Evolutionary conservation across 2,329 filamentous ascomycete species (phyloP).

Genomic region (Lasiodiplodia gonubiensis): DNA sequence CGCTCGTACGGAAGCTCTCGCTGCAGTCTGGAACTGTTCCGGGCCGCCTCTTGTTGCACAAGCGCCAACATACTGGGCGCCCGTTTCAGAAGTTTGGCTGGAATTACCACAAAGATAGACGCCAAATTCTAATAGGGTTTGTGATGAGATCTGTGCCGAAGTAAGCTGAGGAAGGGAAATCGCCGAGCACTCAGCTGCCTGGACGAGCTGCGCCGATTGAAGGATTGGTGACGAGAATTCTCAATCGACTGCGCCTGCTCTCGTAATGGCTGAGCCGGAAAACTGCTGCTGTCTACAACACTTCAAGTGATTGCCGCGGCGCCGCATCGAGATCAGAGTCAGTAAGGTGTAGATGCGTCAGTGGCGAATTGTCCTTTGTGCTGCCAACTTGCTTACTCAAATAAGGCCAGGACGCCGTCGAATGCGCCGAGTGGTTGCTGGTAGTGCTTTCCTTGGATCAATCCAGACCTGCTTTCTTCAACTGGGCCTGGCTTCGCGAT

Average conservation of each 20-base stretch:
- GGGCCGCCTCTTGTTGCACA: neutral
- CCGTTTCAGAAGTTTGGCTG: neutral
- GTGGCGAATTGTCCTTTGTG: neutral
- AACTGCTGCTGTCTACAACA: neutral
- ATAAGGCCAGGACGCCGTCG: too few species aligned
- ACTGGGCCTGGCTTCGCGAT: too few species aligned
- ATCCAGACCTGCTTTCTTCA: too few species aligned
- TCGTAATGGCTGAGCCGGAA: neutral
- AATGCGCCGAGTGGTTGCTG: too few species aligned
- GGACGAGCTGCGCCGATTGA: neutral
- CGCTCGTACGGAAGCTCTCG: neutral
- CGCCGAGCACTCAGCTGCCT: neutral
- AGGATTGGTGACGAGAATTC: neutral
- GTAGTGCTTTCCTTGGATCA: too few species aligned
- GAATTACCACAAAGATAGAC: neutral
- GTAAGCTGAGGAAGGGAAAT: neutral
- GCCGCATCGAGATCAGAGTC: neutral
- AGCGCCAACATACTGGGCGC: neutral
- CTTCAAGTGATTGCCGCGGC: too few species aligned
- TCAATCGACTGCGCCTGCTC: neutral
- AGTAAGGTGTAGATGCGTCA: neutral
- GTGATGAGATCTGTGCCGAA: neutral
- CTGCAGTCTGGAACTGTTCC: constrained; percentile 20
- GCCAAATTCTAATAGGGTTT: neutral
- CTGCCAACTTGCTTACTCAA: neutral